Conservation (phyloP, 495 filamentous ascomycete species). For the Penicilliopsis zonata region DNA sequence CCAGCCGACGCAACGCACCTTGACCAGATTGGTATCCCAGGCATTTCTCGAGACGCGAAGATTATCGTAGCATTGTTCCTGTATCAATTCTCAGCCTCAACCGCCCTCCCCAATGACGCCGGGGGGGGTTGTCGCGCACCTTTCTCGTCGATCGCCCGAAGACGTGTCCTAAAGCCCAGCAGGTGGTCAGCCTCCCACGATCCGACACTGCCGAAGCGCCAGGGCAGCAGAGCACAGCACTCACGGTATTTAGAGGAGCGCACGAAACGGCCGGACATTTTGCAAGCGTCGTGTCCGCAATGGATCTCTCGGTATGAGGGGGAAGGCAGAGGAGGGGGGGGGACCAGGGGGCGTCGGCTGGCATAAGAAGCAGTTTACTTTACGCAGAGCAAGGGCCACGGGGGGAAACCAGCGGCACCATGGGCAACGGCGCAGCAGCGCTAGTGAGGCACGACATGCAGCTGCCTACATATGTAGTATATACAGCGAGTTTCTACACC, state of each 20-base stretch:
- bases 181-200: conserved; percentile 1
- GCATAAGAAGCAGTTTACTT: too few species aligned
- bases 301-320: not conserved
- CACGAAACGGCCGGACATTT: conserved; percentile 94
- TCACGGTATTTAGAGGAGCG: conserved; percentile 97
- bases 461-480: too few species aligned
- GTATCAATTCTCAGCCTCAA: conserved; percentile 5
- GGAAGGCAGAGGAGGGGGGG: conserved; percentile 7
- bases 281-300: not conserved
- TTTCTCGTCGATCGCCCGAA: conserved; percentile 90
- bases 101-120: conserved; percentile 7
- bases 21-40: conserved; percentile 97
- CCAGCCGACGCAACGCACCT: conserved; percentile 58
- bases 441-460: too few species aligned
- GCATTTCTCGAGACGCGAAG: conserved; percentile 90
- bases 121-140: conserved; percentile 35
- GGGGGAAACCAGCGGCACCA: too few species aligned
- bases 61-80: conserved; percentile 96
- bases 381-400: too few species aligned
- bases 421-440: too few species aligned
- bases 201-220: conserved; percentile 6
- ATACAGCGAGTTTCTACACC: too few species aligned
- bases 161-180: conserved; percentile 68
- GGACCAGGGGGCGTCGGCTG: too few species aligned
- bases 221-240: conserved; percentile 20